Conservation (phyloP, 805 yeast genomes). For the Millerago galiae region DNA sequence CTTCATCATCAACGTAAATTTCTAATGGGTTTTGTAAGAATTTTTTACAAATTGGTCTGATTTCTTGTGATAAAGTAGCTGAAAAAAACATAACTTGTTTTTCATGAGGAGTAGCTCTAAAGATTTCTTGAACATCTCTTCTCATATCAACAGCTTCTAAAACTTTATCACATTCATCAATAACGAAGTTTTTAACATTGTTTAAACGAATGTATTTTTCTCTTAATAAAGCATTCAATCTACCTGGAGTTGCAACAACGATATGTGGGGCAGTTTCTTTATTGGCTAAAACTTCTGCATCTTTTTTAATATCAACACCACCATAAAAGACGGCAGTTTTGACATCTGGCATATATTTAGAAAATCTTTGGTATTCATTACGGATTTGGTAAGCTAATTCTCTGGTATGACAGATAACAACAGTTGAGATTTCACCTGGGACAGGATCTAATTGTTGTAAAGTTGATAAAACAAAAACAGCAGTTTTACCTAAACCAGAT, state of each 20-base stretch:
- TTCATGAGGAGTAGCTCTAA: constrained; percentile 96
- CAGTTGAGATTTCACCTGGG: constrained; percentile 91
- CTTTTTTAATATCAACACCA: constrained; percentile 82
- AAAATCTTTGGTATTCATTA: constrained; percentile 94
- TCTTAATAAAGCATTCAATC: constrained; percentile 88
- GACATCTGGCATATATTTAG: constrained; percentile 97
- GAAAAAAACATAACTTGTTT: constrained; percentile 99
- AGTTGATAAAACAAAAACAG: constrained; percentile 93
- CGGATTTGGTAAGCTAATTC: constrained; percentile 97
- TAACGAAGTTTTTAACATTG: constrained; percentile 88
- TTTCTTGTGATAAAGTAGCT: constrained; percentile 90
- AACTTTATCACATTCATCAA: constrained; percentile 98
- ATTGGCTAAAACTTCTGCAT: constrained; percentile 80
- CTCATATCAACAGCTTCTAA: constrained; percentile 91
- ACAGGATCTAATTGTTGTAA: constrained; percentile 96
- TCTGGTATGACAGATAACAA: constrained; percentile 97
- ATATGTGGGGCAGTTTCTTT: constrained; percentile 95
- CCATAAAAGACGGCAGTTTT: constrained; percentile 96
- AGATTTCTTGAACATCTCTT: constrained; percentile 96
- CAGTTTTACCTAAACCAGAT: constrained; percentile 99
- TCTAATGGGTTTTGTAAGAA: constrained; percentile 98
- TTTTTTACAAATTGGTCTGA: constrained; percentile 94
- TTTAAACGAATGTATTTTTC: constrained; percentile 83
- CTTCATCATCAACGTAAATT: constrained; percentile 95
- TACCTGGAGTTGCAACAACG: constrained; percentile 97